Evolutionary conservation across 202 grass and related monocot genomes (phyloP).

Genomic region (Schoenoplectus tabernaemontani): DNA sequence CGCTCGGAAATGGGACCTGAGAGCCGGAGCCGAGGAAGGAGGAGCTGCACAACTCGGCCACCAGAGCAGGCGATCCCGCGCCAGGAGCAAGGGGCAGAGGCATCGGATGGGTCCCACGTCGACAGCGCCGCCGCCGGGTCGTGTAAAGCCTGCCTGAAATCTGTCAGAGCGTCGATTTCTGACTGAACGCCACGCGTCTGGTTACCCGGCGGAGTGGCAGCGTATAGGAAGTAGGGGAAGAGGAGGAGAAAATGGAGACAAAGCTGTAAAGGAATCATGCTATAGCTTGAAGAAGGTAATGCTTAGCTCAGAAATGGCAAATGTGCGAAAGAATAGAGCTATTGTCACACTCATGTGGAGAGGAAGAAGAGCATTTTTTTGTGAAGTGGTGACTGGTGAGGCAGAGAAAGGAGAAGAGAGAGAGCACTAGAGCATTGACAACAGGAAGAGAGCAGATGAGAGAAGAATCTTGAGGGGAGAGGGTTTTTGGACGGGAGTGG

Average conservation of each 20-base stretch:
- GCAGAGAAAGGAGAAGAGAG: not conserved
- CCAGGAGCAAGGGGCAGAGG: slow-evolving; percentile 77
- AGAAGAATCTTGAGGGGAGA: slow-evolving; percentile 18
- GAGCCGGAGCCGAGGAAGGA: slow-evolving; percentile 65
- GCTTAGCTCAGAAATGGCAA: not conserved
- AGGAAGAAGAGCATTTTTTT: not conserved
- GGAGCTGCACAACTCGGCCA: slow-evolving; percentile 52
- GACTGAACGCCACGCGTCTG: slow-evolving; percentile 38
- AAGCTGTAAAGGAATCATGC: not conserved
- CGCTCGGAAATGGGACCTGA: slow-evolving; percentile 46
- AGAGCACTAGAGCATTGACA: too few relatives aligned
- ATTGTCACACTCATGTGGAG: slow-evolving; percentile 31
- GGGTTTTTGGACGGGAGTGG: slow-evolving; percentile 55
- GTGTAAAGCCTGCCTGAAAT: slow-evolving; percentile 39
- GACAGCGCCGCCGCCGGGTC: slow-evolving; percentile 61
- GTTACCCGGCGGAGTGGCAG: not conserved
- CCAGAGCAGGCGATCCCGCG: slow-evolving; percentile 57
- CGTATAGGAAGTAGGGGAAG: not conserved
- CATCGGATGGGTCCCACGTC: slow-evolving; percentile 44
- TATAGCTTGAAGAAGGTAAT: not conserved
- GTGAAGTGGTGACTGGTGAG: not conserved
- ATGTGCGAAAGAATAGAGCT: not conserved
- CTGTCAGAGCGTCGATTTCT: slow-evolving; percentile 61
- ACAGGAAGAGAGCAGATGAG: slow-evolving; percentile 12
- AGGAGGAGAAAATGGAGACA: not conserved